Evolutionary conservation across 495 filamentous ascomycete species (phyloP).

Genomic region (Penicillium egyptiacum): DNA sequence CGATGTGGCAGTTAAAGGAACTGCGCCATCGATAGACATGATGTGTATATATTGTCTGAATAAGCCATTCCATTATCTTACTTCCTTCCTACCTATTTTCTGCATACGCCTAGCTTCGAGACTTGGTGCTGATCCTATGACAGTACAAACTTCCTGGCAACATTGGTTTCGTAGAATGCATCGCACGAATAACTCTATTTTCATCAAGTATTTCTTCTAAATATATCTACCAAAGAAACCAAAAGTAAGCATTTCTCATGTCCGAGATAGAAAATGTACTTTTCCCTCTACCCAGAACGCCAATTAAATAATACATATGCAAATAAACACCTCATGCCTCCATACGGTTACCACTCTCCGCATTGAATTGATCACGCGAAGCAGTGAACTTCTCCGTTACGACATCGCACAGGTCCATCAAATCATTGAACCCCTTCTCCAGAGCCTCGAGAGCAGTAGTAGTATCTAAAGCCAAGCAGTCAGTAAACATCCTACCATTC

Average conservation of each 20-base stretch:
- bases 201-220: not conserved
- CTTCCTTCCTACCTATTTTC: not conserved
- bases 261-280: conserved; percentile 10
- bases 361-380: conserved; percentile 63
- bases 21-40: conserved; percentile 35
- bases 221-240: not conserved
- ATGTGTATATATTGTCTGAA: conserved; percentile 48
- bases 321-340: conserved; percentile 27
- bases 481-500: not conserved
- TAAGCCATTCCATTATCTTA: conserved; percentile 31
- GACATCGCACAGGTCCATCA: conserved; percentile 89
- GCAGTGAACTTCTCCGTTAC: conserved; percentile 80
- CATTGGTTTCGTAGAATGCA: not conserved
- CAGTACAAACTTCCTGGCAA: not conserved
- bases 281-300: conserved; percentile 23
- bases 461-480: conserved; percentile 53
- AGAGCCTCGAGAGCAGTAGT: conserved; percentile 80
- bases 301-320: conserved; percentile 21
- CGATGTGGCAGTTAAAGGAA: conserved; percentile 22
- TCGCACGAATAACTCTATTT: not conserved
- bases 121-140: not conserved
- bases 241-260: conserved; percentile 1
- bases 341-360: conserved; percentile 39
- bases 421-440: conserved; percentile 82
- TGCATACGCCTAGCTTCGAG: not conserved